These are phyloP conservation scores for Stephania japonica DNA, from an alignment of 164 flowering plant genomes.

Conservation along the genomic window DNA sequence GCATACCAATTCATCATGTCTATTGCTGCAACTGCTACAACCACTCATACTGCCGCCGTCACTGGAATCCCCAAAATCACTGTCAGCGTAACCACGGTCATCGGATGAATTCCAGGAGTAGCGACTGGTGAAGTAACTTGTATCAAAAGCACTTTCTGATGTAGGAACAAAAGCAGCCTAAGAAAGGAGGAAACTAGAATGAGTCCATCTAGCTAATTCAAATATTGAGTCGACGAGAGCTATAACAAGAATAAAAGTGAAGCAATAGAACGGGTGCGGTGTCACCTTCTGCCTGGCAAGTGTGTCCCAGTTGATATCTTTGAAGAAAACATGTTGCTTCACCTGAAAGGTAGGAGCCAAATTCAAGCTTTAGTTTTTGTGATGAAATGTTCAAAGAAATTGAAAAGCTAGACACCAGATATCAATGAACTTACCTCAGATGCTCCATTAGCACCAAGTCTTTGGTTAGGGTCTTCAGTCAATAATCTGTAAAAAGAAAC, in stretches of 20 bases:
- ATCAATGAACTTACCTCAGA: constrained; percentile 52
- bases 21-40: constrained; percentile 81
- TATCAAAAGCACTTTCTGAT: constrained; percentile 86
- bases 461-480: constrained; percentile 92
- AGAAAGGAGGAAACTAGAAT: constrained; percentile 9
- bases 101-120: constrained; percentile 81
- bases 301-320: constrained; percentile 97
- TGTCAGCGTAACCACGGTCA: constrained; percentile 46
- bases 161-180: constrained; percentile 99
- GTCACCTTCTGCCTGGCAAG: constrained; percentile 95
- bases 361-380: constrained; percentile 4
- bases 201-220: not conserved
- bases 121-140: constrained; percentile 99
- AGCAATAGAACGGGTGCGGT: not conserved
- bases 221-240: not conserved
- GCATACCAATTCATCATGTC: constrained; percentile 79
- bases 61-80: constrained; percentile 81
- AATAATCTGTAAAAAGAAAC: constrained; percentile 48
- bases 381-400: not conserved
- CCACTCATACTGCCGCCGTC: constrained; percentile 80
- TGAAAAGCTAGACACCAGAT: not conserved
- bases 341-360: constrained; percentile 45
- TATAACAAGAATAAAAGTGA: not conserved
- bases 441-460: constrained; percentile 97
- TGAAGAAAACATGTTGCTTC: constrained; percentile 87